Evolutionary conservation across 108 stramenopile species (phyloP).

Genomic region (Nitzschia sp.): DNA sequence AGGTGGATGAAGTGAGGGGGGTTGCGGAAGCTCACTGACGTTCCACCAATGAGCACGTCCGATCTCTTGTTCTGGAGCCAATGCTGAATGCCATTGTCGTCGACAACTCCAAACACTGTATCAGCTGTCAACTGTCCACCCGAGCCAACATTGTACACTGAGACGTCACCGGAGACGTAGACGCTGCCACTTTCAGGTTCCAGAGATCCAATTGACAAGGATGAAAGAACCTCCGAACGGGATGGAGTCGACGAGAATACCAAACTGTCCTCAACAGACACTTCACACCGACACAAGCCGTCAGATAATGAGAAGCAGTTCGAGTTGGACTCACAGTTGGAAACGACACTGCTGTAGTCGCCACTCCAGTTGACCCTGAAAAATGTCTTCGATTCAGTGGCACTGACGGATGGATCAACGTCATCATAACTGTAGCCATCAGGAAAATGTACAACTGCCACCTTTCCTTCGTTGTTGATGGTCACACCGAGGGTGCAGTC

Average conservation of each 20-base stretch:
- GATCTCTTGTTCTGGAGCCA: conserved; percentile 46
- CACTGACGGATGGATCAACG: background rate
- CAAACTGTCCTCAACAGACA: too few relatives aligned
- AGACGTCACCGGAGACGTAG: too few relatives aligned
- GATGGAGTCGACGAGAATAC: too few relatives aligned
- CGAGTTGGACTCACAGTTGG: too few relatives aligned
- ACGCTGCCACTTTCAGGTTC: too few relatives aligned
- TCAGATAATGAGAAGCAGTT: too few relatives aligned
- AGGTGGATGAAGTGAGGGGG: conserved; percentile 69
- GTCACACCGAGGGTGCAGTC: conserved; percentile 51
- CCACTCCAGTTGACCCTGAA: conserved; percentile 35
- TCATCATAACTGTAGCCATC: conserved; percentile 3
- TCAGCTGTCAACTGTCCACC: conserved; percentile 27
- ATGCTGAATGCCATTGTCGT: conserved; percentile 37
- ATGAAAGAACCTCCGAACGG: too few relatives aligned
- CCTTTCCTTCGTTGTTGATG: conserved; percentile 53
- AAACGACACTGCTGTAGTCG: too few relatives aligned
- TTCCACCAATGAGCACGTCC: conserved; percentile 11
- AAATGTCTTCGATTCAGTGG: conserved; percentile 33
- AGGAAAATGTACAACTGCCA: conserved; percentile 58
- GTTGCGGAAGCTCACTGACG: conserved; percentile 8
- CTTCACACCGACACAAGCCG: too few relatives aligned
- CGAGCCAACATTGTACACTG: too few relatives aligned
- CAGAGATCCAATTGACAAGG: too few relatives aligned
- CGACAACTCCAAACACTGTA: conserved; percentile 53